Evolutionary conservation across 352 stramenopile species (phyloP).

Genomic region (Globisporangium perplexum): DNA sequence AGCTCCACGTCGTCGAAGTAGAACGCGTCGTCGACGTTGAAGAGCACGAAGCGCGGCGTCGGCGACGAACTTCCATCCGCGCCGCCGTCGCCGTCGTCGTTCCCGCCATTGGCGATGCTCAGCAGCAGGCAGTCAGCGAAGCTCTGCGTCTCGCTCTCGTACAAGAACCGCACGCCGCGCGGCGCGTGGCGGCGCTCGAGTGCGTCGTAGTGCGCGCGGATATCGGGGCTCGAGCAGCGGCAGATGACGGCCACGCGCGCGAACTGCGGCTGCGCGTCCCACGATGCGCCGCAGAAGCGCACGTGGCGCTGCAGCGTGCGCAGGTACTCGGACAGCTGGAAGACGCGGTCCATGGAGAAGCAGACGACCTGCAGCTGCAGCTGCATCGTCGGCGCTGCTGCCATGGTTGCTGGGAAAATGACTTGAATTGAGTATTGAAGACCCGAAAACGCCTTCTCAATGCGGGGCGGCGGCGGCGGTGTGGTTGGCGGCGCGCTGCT

Average conservation of each 20-base stretch:
- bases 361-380: conserved; percentile 38
- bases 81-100: background rate
- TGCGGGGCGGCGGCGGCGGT: conserved; percentile 25
- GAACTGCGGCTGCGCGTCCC: conserved; percentile 16
- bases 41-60: conserved; percentile 22
- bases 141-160: conserved; percentile 18
- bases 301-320: conserved; percentile 33
- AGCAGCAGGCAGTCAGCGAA: conserved; percentile 30
- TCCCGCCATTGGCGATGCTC: conserved; percentile 12
- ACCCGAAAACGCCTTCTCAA: background rate
- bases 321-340: conserved; percentile 55
- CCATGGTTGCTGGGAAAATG: background rate
- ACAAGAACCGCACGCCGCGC: conserved; percentile 28
- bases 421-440: background rate
- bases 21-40: conserved; percentile 60
- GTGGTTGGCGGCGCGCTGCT: conserved; percentile 13
- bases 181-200: conserved; percentile 20
- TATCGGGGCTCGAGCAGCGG: conserved; percentile 26
- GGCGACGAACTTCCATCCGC: too few relatives aligned
- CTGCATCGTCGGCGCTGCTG: background rate
- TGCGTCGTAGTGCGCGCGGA: conserved; percentile 24
- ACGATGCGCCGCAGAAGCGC: conserved; percentile 17
- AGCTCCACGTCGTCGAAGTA: conserved; percentile 49
- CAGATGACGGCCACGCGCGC: conserved; percentile 28
- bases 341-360: conserved; percentile 65